These are phyloP conservation scores for Rhodosporidiobolus sp. DNA, from an alignment of 768 basidiomycete genomes.

Conservation along the genomic window DNA sequence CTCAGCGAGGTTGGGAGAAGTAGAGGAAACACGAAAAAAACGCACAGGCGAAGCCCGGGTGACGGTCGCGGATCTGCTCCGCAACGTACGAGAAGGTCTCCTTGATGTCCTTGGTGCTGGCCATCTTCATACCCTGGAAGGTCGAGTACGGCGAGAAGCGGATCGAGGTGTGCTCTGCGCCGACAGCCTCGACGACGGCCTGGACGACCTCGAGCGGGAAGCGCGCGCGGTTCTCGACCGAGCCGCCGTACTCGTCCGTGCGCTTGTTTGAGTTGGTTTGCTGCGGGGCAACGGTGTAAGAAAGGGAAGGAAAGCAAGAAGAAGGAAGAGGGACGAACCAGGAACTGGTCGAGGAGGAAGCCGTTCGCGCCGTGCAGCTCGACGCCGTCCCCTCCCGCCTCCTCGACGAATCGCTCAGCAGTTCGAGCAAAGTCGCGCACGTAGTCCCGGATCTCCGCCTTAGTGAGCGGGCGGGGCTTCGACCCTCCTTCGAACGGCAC, in stretches of 20 bases:
- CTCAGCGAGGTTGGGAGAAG: too few relatives aligned
- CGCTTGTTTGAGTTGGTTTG: constrained; percentile 47
- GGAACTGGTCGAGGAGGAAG: constrained; percentile 44
- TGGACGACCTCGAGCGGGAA: constrained; percentile 61
- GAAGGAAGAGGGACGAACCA: constrained; percentile 19
- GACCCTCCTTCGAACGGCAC: constrained; percentile 16
- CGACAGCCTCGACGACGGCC: constrained; percentile 57
- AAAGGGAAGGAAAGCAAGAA: too few relatives aligned
- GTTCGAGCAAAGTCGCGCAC: constrained; percentile 56
- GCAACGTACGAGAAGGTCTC: constrained; percentile 51
- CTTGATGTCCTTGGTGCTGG: not conserved
- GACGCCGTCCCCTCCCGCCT: constrained; percentile 68
- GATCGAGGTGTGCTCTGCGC: constrained; percentile 58
- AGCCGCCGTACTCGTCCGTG: constrained; percentile 61
- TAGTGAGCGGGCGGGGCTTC: constrained; percentile 22
- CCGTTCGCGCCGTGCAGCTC: constrained; percentile 53
- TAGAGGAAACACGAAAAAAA: too few relatives aligned
- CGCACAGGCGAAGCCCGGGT: constrained; percentile 53
- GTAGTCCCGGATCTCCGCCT: constrained; percentile 52
- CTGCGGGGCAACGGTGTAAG: constrained; percentile 19
- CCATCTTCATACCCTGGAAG: constrained; percentile 41
- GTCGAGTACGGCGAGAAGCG: constrained; percentile 53
- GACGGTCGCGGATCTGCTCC: constrained; percentile 54
- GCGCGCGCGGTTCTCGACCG: constrained; percentile 59
- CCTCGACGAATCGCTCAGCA: constrained; percentile 54